Percentiles rank a stretch among this genome's conserved stretches.
phyloP scores from a whole-genome alignment of 805 yeast genomes.

The Hermanozyma aechmeae region DNA sequence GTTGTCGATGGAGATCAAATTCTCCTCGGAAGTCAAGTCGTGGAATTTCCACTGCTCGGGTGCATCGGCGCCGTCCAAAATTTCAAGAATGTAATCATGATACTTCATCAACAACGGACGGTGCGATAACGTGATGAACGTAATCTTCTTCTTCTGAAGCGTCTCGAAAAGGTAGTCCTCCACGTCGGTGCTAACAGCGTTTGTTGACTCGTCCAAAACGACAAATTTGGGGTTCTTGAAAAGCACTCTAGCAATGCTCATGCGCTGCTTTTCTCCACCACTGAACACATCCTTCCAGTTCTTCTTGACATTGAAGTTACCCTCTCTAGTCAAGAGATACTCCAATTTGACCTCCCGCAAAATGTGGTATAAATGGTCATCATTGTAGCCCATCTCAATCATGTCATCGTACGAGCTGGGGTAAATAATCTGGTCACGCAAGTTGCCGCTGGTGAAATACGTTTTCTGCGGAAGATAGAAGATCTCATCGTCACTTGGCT shows the following conservation, averaged over 20 bases:
- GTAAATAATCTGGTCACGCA: conserved; percentile 86
- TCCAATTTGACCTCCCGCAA: conserved; percentile 72
- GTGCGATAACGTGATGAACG: conserved; percentile 75
- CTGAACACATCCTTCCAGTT: conserved; percentile 89
- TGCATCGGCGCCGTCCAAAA: conserved; percentile 38
- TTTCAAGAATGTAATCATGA: conserved; percentile 67
- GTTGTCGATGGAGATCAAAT: conserved; percentile 58
- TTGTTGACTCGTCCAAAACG: conserved; percentile 86
- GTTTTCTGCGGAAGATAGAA: conserved; percentile 80
- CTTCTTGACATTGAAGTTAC: conserved; percentile 42
- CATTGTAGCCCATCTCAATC: conserved; percentile 62
- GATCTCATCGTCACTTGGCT: conserved; percentile 62
- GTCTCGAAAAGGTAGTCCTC: conserved; percentile 80
- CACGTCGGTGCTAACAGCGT: conserved; percentile 83
- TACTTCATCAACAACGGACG: conserved; percentile 78
- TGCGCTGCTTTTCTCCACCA: conserved; percentile 94
- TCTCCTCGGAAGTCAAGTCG: conserved; percentile 56
- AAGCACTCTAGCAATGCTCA: conserved; percentile 78
- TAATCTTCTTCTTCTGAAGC: conserved; percentile 58
- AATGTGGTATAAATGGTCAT: conserved; percentile 57
- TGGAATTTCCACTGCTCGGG: conserved; percentile 36
- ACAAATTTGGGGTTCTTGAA: conserved; percentile 77
- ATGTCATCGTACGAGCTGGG: conserved; percentile 75
- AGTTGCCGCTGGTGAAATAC: conserved; percentile 72
- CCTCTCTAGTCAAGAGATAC: conserved; percentile 64